A percentile compares a stretch with the other conserved stretches of the same genome.
These are phyloP conservation scores for Colletotrichum liriopes DNA, from an alignment of 2,329 filamentous ascomycete genomes.

Conservation along the genomic window DNA sequence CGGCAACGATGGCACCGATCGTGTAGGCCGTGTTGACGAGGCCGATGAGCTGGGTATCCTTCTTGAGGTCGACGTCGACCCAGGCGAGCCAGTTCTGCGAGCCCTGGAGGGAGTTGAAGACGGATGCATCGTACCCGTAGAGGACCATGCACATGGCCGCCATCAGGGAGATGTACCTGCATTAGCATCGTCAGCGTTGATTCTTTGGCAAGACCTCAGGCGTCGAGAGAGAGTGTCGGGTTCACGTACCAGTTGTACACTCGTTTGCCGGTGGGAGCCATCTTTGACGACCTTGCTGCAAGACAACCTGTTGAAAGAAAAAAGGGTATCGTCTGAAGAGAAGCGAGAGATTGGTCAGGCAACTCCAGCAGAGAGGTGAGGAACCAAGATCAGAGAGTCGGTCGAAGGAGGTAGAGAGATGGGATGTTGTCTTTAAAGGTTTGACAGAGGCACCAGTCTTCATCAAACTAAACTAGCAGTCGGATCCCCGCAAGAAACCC, in stretches of 20 bases:
- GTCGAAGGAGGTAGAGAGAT: neutral
- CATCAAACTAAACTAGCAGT: neutral
- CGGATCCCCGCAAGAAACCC: neutral
- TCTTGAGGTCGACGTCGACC: slow-evolving; percentile 67
- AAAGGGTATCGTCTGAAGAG: neutral
- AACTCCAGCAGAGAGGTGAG: slow-evolving; percentile 25
- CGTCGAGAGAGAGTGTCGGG: neutral
- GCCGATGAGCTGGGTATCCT: slow-evolving; percentile 62
- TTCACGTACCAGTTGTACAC: slow-evolving; percentile 38
- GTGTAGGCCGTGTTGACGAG: slow-evolving; percentile 79
- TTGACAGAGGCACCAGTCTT: neutral
- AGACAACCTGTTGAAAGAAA: neutral
- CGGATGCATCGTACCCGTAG: slow-evolving; percentile 82
- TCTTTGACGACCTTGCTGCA: slow-evolving; percentile 26
- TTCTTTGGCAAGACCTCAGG: neutral
- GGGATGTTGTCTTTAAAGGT: slow-evolving; percentile 20
- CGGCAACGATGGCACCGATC: slow-evolving; percentile 78
- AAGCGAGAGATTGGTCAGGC: neutral
- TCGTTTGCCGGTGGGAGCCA: slow-evolving; percentile 37
- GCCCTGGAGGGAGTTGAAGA: slow-evolving; percentile 81
- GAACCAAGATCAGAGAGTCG: neutral
- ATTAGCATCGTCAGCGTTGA: neutral
- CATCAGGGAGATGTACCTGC: slow-evolving; percentile 70
- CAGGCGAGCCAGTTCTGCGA: slow-evolving; percentile 77
- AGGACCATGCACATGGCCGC: slow-evolving; percentile 83